Conservation (phyloP, 176 grass and related monocot genomes). For the Oryza nivara region DNA sequence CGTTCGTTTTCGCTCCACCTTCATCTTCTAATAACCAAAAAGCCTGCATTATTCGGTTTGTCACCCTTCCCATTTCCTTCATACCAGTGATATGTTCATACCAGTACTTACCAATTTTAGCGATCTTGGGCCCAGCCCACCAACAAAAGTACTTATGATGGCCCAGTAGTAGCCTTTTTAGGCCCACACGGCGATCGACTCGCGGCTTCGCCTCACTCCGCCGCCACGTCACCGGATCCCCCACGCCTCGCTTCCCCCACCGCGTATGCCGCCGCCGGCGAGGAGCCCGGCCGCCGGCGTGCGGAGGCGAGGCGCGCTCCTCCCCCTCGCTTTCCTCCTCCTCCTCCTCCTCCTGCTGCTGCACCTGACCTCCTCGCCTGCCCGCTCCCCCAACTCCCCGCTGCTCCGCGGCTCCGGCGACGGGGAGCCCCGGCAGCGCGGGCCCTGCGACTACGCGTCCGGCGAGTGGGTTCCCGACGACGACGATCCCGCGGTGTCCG, state of each 20-base stretch:
- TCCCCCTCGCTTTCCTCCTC: not conserved
- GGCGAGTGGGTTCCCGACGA: constrained; percentile 66
- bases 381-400: constrained; percentile 9
- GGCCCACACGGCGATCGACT: too few relatives aligned
- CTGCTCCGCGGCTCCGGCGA: not conserved
- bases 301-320: constrained; percentile 21
- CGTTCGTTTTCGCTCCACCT: too few relatives aligned
- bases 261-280: constrained; percentile 49
- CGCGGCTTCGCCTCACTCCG: not conserved
- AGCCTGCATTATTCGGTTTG: too few relatives aligned
- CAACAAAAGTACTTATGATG: too few relatives aligned
- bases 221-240: not conserved
- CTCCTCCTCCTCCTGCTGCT: constrained; percentile 31
- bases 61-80: too few relatives aligned
- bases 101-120: too few relatives aligned
- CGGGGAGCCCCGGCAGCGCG: not conserved
- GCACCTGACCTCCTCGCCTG: not conserved
- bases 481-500: constrained; percentile 15
- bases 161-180: too few relatives aligned
- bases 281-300: constrained; percentile 22
- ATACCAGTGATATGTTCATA: too few relatives aligned
- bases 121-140: too few relatives aligned
- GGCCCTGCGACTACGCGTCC: constrained; percentile 63
- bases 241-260: not conserved
- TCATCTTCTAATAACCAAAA: too few relatives aligned